Percentiles rank a stretch among this genome's conserved stretches.
Conservation (phyloP, 768 basidiomycete species). For the Saitozyma sp. region DNA sequence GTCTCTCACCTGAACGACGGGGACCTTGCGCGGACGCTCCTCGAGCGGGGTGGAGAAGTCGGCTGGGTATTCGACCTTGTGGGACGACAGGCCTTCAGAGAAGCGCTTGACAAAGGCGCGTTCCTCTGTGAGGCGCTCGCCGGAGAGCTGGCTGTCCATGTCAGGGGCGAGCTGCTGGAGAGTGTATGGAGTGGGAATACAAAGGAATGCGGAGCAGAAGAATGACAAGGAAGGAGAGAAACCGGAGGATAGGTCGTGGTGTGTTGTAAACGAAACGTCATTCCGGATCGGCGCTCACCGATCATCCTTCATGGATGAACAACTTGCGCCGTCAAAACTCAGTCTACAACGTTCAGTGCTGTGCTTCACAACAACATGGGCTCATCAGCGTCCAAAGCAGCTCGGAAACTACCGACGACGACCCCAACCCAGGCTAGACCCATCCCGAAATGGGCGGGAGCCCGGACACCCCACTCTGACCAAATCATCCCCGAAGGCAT, state of each 20-base stretch:
- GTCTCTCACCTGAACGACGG: constrained; percentile 39
- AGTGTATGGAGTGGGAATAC: no score
- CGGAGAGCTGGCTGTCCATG: constrained; percentile 44
- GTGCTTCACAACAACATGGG: constrained; percentile 28
- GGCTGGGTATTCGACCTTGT: constrained; percentile 45
- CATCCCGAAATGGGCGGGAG: constrained; percentile 30
- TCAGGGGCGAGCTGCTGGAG: neutral
- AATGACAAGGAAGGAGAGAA: no score
- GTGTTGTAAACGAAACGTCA: no score
- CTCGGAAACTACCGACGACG: constrained; percentile 42
- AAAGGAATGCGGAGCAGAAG: no score
- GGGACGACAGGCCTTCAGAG: constrained; percentile 45
- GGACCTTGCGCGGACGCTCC: constrained; percentile 49
- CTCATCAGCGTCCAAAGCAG: constrained; percentile 41
- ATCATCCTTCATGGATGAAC: no score
- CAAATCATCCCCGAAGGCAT: constrained; percentile 6
- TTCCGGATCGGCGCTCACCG: no score
- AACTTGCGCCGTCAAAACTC: no score
- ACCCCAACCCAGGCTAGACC: constrained; percentile 12
- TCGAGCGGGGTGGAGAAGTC: constrained; percentile 48
- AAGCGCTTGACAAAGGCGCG: constrained; percentile 50
- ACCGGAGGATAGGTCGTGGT: no score
- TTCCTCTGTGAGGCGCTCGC: constrained; percentile 45
- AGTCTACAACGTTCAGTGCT: no score
- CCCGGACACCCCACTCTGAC: constrained; percentile 29